Evolutionary conservation across 1,139 yeast genomes (phyloP).

Genomic region (Geotrichum aggregatum): DNA sequence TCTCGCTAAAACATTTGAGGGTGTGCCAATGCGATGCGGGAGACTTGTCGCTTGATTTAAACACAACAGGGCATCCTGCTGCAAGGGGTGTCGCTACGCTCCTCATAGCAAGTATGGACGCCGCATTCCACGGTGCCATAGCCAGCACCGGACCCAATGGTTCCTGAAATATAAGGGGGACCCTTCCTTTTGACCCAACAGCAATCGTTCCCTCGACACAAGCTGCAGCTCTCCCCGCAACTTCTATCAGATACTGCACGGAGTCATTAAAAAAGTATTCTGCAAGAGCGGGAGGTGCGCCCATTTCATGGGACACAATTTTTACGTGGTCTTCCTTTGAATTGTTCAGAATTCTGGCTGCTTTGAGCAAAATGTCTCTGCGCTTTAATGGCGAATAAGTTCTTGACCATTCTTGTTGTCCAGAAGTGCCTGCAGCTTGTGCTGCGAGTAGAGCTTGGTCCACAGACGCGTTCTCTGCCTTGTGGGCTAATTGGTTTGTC

Average conservation of each 20-base stretch:
- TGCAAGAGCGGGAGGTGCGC: slow-evolving; percentile 12
- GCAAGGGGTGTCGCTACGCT: slow-evolving; percentile 44
- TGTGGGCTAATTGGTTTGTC: not conserved
- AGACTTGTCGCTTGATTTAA: slow-evolving; percentile 65
- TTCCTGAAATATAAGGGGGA: slow-evolving; percentile 35
- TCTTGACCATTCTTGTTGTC: no score
- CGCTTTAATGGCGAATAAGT: slow-evolving; percentile 3
- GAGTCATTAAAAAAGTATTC: slow-evolving; percentile 14
- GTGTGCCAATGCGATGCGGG: slow-evolving; percentile 58
- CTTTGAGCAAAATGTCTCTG: slow-evolving; percentile 9
- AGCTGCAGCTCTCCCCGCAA: slow-evolving; percentile 5
- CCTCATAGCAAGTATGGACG: slow-evolving; percentile 39
- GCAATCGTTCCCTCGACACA: slow-evolving; percentile 11
- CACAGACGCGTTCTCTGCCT: slow-evolving; percentile 7
- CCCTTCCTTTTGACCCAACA: slow-evolving; percentile 4
- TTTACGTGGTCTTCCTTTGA: slow-evolving; percentile 6
- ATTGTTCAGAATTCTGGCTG: slow-evolving; percentile 8
- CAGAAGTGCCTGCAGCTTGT: slow-evolving; percentile 4
- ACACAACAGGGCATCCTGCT: slow-evolving; percentile 61
- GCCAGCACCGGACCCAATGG: slow-evolving; percentile 50
- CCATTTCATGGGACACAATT: slow-evolving; percentile 16
- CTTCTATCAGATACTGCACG: slow-evolving; percentile 8
- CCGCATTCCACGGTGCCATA: slow-evolving; percentile 52
- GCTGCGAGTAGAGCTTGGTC: slow-evolving; percentile 16
- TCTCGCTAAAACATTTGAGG: slow-evolving; percentile 44